Percentiles rank a stretch among this genome's conserved stretches.
Conservation (phyloP, 2,329 filamentous ascomycete genomes). For the Fusarium sp. region DNA sequence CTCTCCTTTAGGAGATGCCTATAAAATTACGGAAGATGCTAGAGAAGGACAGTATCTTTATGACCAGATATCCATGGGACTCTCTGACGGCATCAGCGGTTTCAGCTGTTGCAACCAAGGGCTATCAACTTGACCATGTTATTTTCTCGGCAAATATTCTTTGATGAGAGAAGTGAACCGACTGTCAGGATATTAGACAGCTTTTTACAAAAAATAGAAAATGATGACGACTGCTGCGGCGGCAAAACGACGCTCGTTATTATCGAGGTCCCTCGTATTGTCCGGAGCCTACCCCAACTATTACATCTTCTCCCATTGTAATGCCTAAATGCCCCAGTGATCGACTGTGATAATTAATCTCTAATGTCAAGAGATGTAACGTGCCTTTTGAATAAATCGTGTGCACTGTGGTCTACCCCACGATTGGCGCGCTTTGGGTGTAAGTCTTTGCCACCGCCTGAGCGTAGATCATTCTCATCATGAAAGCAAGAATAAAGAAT, state of each 20-base stretch:
- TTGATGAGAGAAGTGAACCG: neutral
- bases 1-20: neutral
- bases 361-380: neutral
- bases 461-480: neutral
- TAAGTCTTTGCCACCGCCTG: neutral
- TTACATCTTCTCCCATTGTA: neutral
- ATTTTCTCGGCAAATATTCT: conserved; percentile 10
- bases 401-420: neutral
- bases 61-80: neutral
- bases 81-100: neutral
- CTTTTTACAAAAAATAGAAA: conserved; percentile 6
- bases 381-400: neutral
- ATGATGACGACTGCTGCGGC: neutral
- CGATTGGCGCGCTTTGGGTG: conserved; percentile 9
- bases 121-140: neutral
- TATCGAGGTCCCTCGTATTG: neutral
- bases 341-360: neutral
- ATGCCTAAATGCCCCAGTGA: neutral
- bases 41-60: neutral
- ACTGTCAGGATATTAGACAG: neutral
- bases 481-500: neutral
- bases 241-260: neutral
- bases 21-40: neutral
- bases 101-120: neutral
- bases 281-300: neutral